These are phyloP conservation scores for Peronospora destructor DNA, from an alignment of 352 stramenopile species.

Conservation along the genomic window DNA sequence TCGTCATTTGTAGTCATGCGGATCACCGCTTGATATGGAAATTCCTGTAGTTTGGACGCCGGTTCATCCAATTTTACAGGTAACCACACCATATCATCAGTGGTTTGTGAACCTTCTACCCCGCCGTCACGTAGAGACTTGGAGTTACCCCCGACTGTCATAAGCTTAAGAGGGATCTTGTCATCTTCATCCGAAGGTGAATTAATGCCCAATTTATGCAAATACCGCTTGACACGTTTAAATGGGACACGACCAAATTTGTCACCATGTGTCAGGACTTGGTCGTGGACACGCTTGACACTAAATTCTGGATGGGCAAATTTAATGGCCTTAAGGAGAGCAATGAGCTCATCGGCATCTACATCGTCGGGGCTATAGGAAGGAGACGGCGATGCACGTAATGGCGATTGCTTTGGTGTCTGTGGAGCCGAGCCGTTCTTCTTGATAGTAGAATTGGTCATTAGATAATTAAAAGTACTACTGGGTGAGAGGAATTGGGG, in stretches of 20 bases:
- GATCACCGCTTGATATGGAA: slow-evolving; percentile 81
- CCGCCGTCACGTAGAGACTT: slow-evolving; percentile 44
- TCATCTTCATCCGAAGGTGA: slow-evolving; percentile 31
- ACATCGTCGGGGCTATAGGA: slow-evolving; percentile 34
- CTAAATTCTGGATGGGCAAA: slow-evolving; percentile 78
- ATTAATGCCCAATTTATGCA: slow-evolving; percentile 75
- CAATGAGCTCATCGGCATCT: slow-evolving; percentile 70
- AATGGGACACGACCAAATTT: slow-evolving; percentile 70
- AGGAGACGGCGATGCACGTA: slow-evolving; percentile 24
- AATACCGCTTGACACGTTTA: slow-evolving; percentile 80
- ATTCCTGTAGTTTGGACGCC: slow-evolving; percentile 65
- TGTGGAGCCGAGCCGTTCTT: slow-evolving; percentile 25
- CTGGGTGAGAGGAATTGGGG: too few species aligned
- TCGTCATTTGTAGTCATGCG: slow-evolving; percentile 74
- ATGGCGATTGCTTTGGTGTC: slow-evolving; percentile 24
- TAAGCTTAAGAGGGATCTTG: slow-evolving; percentile 57
- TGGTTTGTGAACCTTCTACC: slow-evolving; percentile 4
- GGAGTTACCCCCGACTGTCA: slow-evolving; percentile 74
- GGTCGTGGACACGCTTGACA: slow-evolving; percentile 75
- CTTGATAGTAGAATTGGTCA: slow-evolving; percentile 23
- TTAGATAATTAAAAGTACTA: not conserved
- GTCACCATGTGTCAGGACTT: slow-evolving; percentile 69
- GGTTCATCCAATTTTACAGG: slow-evolving; percentile 81
- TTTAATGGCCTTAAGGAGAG: slow-evolving; percentile 84
- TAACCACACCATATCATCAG: slow-evolving; percentile 58